phyloP scores from a whole-genome alignment of 1,284 basidiomycete species.

The Athelia psychrophila region DNA sequence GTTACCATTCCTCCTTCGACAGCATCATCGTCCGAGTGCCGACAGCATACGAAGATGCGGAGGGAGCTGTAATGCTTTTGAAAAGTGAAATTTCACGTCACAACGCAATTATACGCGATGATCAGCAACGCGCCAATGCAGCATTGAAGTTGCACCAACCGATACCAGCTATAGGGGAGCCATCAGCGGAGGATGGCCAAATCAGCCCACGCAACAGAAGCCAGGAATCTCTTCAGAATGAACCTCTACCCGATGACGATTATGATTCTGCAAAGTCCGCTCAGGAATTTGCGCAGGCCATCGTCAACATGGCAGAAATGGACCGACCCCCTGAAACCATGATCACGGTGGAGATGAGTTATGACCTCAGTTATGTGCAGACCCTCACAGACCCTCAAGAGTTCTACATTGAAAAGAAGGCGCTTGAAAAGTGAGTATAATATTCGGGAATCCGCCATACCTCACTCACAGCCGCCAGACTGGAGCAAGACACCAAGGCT shows the following conservation, averaged over 20 bases:
- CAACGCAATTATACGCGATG: background rate
- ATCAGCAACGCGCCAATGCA: background rate
- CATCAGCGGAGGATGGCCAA: background rate
- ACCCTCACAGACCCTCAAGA: background rate
- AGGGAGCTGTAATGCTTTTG: background rate
- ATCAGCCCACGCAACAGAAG: background rate
- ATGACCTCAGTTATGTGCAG: background rate
- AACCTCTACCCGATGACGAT: background rate
- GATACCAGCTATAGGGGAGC: too few species aligned
- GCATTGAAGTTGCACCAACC: background rate
- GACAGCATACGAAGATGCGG: background rate
- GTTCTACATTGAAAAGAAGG: background rate
- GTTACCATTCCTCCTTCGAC: conserved; percentile 1
- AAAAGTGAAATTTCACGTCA: background rate
- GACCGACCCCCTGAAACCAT: background rate
- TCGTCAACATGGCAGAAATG: background rate
- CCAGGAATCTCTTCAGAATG: background rate
- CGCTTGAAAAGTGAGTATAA: background rate
- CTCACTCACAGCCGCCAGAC: background rate
- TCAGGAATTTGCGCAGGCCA: background rate
- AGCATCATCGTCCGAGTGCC: background rate
- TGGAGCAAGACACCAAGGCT: background rate
- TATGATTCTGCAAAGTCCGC: background rate
- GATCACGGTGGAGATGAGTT: background rate
- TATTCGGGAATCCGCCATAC: background rate